Evolutionary conservation across 2,329 filamentous ascomycete genomes (phyloP), one percentile per base, ranked within the genome.

Genomic region (Epichloe bromicola): DNA sequence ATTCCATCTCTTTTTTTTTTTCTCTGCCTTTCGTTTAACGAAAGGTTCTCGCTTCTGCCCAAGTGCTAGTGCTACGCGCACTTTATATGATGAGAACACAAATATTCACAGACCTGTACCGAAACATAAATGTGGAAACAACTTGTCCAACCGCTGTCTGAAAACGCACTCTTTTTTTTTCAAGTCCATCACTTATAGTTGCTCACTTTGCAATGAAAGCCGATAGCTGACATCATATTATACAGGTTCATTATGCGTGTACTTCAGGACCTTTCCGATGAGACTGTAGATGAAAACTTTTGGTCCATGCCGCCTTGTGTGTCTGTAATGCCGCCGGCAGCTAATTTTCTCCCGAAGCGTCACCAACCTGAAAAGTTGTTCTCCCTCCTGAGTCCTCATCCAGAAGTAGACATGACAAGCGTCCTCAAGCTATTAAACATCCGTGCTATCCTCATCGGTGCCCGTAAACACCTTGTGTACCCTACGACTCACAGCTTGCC

Each of bases 71-170:
- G 44, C 43, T 49, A 34, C 14, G 41, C 41, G 26, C 37, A 53
- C 43, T 49, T 12, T 33, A 51, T 26, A 80, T 87, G 85, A 87
- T 85, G 82, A 88, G 72, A 76, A 67, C 71, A 63, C 70, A 76
- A 73, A 72, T 70, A 72, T 78, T 84, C 84, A 88, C 83, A 88
- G 84, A 88, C 84, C 85, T 88, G 84, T 85, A 84, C 85, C 76
- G 82, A 88, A 85, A 63, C 65, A 61, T 61, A 58, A 74, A 74
- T 87, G 83, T 85, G 75, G 83, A 86, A 76, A 73, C 65, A 72
- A 70, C 70, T 80, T 79, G 80, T 82, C 80, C 84, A 88, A 88
- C 83, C 85, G 83, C 84, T 88, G 81, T 87, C 83, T 87, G 83
- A 86, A 51, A 51, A 51, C 20, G 45, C 46, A 30, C 45, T 51